Evolutionary conservation across 108 stramenopile species (phyloP), one percentile per base, ranked within the genome.

Genomic region (Nitzschia sp.): DNA sequence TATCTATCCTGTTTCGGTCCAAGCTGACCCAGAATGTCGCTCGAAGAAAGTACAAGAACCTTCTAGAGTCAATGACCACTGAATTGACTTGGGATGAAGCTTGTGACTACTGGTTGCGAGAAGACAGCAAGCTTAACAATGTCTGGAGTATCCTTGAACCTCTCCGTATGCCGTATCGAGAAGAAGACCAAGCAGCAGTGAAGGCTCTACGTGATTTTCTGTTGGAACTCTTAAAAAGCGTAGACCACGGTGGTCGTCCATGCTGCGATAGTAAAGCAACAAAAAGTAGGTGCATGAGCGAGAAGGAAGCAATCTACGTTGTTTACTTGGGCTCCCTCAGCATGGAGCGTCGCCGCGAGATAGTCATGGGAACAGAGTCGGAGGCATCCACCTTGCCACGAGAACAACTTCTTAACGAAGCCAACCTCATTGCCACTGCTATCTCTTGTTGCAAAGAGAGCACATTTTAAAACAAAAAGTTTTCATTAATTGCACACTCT

Each of bases 141-240:
- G 63, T 91, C 1, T 87, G 88, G 88, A 64, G 78, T 65, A 72
- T 94, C 23, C 61, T 90, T 3, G 76, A 86, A 29, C 82, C 88
- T 30, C 78, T 83, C 54, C 71, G 81, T 0, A 36, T 58, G 28
- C 84, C 91, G 29, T 16, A 61, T 15, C 32, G 50, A 26, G 81
- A 75, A 11, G 59, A 60, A 21, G 57, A 69, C 8, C 58, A 66
- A 16, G 36, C 33, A 19, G 36, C 61, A 25, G 54, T 80, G 21
- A 16, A 64, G 9, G 44, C 53, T 2, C 27, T 76, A 3, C 34
- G 63, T 25, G 23, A 19, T 1, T 16, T 71, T 0, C 8, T 63
- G 9, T 54, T 27, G 13, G 48, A 64, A 13, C 16, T 67, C 32
- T 34, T 34, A 29, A 4, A 53, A 29, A 50, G 35, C 6, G 9